A percentile compares a stretch with the other conserved stretches of the same genome.
phyloP scores from a whole-genome alignment of 768 basidiomycete genomes.

The Leccinum barrowsii region DNA sequence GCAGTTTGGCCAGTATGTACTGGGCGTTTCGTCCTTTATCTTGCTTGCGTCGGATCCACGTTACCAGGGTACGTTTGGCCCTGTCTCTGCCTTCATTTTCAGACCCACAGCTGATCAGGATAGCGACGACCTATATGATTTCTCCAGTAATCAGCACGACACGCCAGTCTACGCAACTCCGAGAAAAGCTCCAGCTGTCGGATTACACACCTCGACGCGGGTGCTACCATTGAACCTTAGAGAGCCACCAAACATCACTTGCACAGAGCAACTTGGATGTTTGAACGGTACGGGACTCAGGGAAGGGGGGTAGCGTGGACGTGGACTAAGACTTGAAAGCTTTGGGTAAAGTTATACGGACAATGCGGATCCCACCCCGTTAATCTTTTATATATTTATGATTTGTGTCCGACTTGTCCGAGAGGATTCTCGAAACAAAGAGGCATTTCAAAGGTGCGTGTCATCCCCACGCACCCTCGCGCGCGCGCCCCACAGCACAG shows the following conservation, averaged over 20 bases:
- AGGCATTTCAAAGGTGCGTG: background rate
- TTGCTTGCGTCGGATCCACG: slow-evolving; percentile 29
- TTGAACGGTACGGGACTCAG: background rate
- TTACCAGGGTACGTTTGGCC: slow-evolving; percentile 29
- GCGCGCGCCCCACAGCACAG: background rate
- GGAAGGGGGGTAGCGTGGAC: background rate
- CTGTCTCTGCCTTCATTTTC: slow-evolving; percentile 30
- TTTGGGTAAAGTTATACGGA: background rate
- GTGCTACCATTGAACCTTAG: slow-evolving; percentile 25
- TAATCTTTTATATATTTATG: background rate
- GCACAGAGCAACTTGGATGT: background rate
- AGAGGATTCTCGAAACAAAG: background rate
- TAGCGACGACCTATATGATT: slow-evolving; percentile 25
- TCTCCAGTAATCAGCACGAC: background rate
- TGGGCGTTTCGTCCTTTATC: slow-evolving; percentile 26
- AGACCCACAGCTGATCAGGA: slow-evolving; percentile 7
- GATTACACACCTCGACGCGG: slow-evolving; percentile 24
- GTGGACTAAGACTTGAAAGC: background rate
- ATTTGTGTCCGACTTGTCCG: background rate
- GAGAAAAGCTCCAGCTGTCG: background rate
- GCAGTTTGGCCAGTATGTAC: slow-evolving; percentile 27
- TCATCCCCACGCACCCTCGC: background rate
- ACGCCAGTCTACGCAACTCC: background rate
- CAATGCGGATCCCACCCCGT: background rate
- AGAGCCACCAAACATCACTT: slow-evolving; percentile 18